Evolutionary conservation across 768 basidiomycete species (phyloP).

Genomic region (Russula ochroleuca): DNA sequence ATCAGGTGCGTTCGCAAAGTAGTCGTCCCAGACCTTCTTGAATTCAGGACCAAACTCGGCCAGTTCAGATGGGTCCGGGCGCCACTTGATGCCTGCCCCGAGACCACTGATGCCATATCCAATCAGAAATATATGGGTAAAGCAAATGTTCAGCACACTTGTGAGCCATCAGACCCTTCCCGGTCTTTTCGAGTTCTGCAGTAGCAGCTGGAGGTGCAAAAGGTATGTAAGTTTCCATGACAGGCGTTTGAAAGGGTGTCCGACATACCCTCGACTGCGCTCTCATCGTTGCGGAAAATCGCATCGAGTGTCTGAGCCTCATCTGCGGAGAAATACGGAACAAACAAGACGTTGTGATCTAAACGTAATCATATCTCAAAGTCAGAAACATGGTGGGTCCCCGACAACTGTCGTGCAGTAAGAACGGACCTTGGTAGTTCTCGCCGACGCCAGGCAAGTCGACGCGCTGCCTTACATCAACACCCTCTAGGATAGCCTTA

Average conservation of each 20-base stretch:
- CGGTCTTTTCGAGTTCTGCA: constrained; percentile 37
- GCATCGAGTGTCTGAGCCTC: constrained; percentile 29
- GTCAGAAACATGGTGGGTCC: not conserved
- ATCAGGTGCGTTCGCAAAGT: constrained; percentile 30
- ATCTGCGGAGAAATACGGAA: constrained; percentile 21
- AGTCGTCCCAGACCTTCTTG: constrained; percentile 28
- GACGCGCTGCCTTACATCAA: constrained; percentile 33
- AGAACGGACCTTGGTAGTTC: constrained; percentile 37
- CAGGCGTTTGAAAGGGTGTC: too few relatives aligned
- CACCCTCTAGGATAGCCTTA: constrained; percentile 31
- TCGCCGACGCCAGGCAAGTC: constrained; percentile 44
- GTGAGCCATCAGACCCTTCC: constrained; percentile 48
- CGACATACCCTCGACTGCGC: constrained; percentile 27
- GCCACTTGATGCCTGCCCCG: constrained; percentile 30
- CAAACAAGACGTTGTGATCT: constrained; percentile 26
- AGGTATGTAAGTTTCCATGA: too few relatives aligned
- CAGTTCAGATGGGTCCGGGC: constrained; percentile 30
- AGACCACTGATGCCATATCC: not conserved
- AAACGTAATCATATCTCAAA: not conserved
- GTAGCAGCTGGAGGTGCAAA: constrained; percentile 32
- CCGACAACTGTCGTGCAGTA: not conserved
- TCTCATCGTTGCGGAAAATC: constrained; percentile 22
- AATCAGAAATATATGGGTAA: not conserved
- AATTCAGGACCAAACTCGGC: constrained; percentile 31
- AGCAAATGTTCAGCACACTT: constrained; percentile 44